phyloP scores from a whole-genome alignment of 805 yeast species.

The Tetrapisispora pingtungensis region DNA sequence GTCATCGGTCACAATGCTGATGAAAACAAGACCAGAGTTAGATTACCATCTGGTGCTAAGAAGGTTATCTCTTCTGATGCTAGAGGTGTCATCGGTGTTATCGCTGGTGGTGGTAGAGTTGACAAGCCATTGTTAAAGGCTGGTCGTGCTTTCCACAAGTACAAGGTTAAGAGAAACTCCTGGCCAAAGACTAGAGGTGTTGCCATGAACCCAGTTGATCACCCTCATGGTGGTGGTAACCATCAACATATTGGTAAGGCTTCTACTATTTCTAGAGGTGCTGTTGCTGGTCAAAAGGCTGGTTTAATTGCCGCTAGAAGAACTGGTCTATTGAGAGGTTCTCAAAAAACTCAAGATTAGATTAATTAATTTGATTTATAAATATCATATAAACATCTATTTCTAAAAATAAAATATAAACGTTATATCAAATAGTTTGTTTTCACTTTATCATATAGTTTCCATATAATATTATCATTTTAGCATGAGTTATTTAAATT shows the following conservation, averaged over 20 bases:
- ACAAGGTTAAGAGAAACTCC: constrained; percentile 98
- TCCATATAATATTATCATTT: no score
- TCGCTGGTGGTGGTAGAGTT: constrained; percentile 99
- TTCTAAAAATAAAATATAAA: constrained; percentile 2
- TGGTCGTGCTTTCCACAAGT: constrained; percentile 99
- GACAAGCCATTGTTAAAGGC: constrained; percentile 99
- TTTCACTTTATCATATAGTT: no score
- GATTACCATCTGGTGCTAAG: constrained; percentile 99
- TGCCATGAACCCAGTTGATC: constrained; percentile 99
- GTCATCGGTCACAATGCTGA: constrained; percentile 99
- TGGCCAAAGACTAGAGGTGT: constrained; percentile 99
- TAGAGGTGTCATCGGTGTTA: constrained; percentile 99
- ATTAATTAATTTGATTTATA: constrained; percentile 1
- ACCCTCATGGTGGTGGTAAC: constrained; percentile 99
- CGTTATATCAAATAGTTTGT: background rate
- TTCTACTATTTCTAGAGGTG: constrained; percentile 98
- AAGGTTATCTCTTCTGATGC: constrained; percentile 90
- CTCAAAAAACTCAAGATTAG: constrained; percentile 80
- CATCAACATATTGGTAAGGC: constrained; percentile 99
- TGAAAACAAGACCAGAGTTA: constrained; percentile 97
- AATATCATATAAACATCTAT: constrained; percentile 2
- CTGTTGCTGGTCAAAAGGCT: constrained; percentile 99
- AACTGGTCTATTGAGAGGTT: constrained; percentile 99
- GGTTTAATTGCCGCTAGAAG: constrained; percentile 99
- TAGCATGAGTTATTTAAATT: no score